A percentile compares a stretch with the other conserved stretches of the same genome.
Evolutionary conservation across 1,284 basidiomycete genomes (phyloP).

Genomic region (Malassezia caprae): DNA sequence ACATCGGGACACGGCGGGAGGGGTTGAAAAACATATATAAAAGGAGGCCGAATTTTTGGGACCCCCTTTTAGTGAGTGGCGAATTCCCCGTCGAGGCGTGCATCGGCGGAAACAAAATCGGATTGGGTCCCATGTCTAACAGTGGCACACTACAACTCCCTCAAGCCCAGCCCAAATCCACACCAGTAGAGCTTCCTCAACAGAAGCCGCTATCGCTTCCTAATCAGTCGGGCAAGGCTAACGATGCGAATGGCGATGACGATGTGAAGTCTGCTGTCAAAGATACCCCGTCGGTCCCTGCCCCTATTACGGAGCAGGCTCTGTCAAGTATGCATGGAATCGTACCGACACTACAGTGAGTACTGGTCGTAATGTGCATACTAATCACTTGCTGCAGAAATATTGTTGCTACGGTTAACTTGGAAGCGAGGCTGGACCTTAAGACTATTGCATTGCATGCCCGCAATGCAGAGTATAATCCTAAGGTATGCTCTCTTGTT

Average conservation of each 20-base stretch:
- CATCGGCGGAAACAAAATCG: neutral
- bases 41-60: neutral
- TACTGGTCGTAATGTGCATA: constrained; percentile 13
- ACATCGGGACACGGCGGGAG: constrained; percentile 5
- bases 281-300: constrained; percentile 9
- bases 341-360: constrained; percentile 49
- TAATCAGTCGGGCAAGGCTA: neutral
- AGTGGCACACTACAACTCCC: constrained; percentile 15
- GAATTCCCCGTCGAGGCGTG: neutral
- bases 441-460: constrained; percentile 98
- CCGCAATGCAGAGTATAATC: constrained; percentile 97
- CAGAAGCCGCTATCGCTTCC: constrained; percentile 14
- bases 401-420: constrained; percentile 97
- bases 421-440: constrained; percentile 89
- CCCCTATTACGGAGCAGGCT: constrained; percentile 27
- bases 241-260: neutral
- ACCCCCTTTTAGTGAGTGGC: neutral
- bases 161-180: constrained; percentile 10
- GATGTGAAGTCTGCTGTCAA: constrained; percentile 13
- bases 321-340: constrained; percentile 48
- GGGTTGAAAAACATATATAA: constrained; percentile 16
- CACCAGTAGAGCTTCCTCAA: neutral
- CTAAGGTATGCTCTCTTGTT: constrained; percentile 60
- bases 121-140: constrained; percentile 7
- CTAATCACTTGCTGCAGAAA: constrained; percentile 54